These are phyloP conservation scores for Blastocystis sp. DNA, from an alignment of 352 stramenopile genomes.

Conservation along the genomic window DNA sequence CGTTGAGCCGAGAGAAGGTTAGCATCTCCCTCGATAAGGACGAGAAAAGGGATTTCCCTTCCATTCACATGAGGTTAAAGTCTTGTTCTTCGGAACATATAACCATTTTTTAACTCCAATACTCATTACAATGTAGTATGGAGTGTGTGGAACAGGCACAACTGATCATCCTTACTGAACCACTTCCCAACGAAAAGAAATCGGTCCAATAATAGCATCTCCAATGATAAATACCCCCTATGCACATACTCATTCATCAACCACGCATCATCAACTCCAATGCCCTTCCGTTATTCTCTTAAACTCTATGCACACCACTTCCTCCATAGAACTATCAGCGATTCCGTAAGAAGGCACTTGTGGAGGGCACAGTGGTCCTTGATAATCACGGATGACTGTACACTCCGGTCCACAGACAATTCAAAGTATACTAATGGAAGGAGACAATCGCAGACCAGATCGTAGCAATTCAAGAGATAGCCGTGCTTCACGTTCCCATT, in stretches of 20 bases:
- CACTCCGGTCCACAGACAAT: background rate
- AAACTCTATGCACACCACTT: too few species aligned
- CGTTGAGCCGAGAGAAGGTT: constrained; percentile 88
- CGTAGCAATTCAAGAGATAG: background rate
- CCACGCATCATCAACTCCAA: too few species aligned
- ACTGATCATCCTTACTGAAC: too few species aligned
- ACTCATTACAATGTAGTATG: too few species aligned
- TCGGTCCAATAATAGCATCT: too few species aligned
- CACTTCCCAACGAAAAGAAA: too few species aligned
- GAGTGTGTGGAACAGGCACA: too few species aligned
- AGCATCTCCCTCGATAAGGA: constrained; percentile 89
- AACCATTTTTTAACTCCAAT: constrained; percentile 62
- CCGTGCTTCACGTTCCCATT: constrained; percentile 18
- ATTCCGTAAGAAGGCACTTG: too few species aligned
- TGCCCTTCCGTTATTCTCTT: too few species aligned
- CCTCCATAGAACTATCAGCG: too few species aligned
- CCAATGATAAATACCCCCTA: too few species aligned
- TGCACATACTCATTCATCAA: too few species aligned
- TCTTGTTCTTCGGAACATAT: constrained; percentile 70
- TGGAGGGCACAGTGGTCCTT: constrained; percentile 14
- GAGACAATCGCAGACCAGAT: constrained; percentile 7
- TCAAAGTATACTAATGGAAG: constrained; percentile 51
- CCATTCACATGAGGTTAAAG: constrained; percentile 70
- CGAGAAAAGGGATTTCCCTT: constrained; percentile 75
- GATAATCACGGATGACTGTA: constrained; percentile 11